phyloP scores from a whole-genome alignment of 2,329 filamentous ascomycete species.

The Chalaropsis ovoidea region DNA sequence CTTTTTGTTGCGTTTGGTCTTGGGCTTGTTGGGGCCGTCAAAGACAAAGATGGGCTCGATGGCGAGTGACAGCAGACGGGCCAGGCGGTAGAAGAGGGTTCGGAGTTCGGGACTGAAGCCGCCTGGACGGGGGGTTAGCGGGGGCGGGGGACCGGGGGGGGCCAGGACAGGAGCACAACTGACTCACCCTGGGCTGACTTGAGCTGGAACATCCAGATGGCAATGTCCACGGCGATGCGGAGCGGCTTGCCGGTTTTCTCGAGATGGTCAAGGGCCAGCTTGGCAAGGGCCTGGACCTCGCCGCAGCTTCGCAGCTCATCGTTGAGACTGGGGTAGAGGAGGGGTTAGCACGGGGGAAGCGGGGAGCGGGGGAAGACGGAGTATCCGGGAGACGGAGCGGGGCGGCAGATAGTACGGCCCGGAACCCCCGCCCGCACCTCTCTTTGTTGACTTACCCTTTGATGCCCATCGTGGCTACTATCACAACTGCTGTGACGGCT shows the following conservation, averaged over 20 bases:
- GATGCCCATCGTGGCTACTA: constrained; percentile 46
- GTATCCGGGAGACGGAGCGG: not conserved
- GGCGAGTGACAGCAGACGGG: constrained; percentile 64
- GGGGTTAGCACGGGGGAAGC: constrained; percentile 24
- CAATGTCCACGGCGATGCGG: constrained; percentile 82
- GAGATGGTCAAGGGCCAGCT: constrained; percentile 68
- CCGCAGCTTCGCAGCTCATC: constrained; percentile 72
- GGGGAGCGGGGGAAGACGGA: no score
- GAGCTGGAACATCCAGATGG: constrained; percentile 94
- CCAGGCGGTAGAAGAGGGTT: constrained; percentile 83
- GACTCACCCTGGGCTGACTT: constrained; percentile 63
- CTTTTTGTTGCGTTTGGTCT: constrained; percentile 78
- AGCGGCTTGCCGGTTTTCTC: constrained; percentile 61
- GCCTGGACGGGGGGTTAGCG: constrained; percentile 37
- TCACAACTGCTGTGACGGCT: not conserved
- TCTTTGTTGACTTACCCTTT: constrained; percentile 42
- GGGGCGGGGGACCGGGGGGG: no score
- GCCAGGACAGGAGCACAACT: no score
- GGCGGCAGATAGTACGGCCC: no score
- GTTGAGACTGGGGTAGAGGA: constrained; percentile 56
- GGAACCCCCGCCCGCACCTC: no score
- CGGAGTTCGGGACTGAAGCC: constrained; percentile 83
- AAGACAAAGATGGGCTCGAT: constrained; percentile 85
- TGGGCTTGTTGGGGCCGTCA: constrained; percentile 74
- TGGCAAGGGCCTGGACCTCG: constrained; percentile 67